Evolutionary conservation across 768 basidiomycete genomes (phyloP).

Genomic region (Lyophyllum atratum): DNA sequence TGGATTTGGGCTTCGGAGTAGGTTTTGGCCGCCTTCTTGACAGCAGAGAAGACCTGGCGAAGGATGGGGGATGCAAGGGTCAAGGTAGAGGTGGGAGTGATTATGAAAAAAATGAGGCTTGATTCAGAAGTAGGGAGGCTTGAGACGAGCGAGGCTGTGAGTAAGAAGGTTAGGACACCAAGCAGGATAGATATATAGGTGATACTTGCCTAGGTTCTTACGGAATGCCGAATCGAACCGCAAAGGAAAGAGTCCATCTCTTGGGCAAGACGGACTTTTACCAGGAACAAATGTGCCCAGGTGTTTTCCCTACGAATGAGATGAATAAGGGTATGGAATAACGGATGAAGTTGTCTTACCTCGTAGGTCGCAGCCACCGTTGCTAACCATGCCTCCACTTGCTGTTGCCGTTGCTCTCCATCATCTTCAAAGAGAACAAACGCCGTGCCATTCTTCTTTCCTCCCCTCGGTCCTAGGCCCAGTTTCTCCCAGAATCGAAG

Average conservation of each 20-base stretch:
- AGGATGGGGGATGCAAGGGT: constrained; percentile 65
- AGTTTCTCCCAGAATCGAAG: constrained; percentile 87
- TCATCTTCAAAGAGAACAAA: constrained; percentile 72
- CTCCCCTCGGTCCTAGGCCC: constrained; percentile 68
- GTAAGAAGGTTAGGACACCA: background rate
- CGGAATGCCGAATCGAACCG: constrained; percentile 68
- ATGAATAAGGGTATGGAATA: constrained; percentile 14
- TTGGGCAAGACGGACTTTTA: constrained; percentile 42
- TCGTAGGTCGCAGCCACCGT: constrained; percentile 55
- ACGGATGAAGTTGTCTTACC: constrained; percentile 40
- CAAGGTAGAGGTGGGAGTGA: constrained; percentile 61
- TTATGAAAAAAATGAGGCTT: constrained; percentile 67
- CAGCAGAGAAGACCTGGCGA: constrained; percentile 66
- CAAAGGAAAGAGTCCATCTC: constrained; percentile 62
- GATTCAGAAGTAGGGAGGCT: constrained; percentile 37
- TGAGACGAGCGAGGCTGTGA: constrained; percentile 50
- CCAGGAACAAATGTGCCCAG: constrained; percentile 62
- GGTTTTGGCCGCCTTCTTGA: constrained; percentile 56
- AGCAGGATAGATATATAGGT: background rate
- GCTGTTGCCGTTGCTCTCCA: constrained; percentile 43
- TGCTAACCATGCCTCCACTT: constrained; percentile 63
- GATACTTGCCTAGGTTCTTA: constrained; percentile 57
- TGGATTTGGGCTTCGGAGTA: constrained; percentile 53
- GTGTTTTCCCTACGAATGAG: constrained; percentile 51
- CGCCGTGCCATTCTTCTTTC: constrained; percentile 68